Evolutionary conservation across 2,329 filamentous ascomycete species (phyloP), one percentile per base, ranked within the genome.

Genomic region (Penicillium paneum): DNA sequence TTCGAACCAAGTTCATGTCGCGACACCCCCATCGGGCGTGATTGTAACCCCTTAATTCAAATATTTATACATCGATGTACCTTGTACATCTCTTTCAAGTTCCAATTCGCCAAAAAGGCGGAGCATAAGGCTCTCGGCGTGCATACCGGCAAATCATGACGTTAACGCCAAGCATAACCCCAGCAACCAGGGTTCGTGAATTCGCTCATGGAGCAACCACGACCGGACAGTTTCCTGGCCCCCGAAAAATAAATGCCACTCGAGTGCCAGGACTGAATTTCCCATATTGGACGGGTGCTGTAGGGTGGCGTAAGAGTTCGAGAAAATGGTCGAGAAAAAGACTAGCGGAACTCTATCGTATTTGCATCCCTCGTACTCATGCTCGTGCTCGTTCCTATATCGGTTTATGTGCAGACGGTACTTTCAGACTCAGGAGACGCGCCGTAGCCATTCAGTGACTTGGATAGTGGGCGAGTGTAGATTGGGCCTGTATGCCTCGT

Each of bases 391-490:
- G 11, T 43, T 39, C 19, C 28, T 24, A 12, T 12, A 32, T 8
- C 10, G 15, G 19, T n/a, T n/a, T 13, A 13, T 26, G 29, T 26
- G 19, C 5, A 17, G 10, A 21, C 13, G 35, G 21, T 41, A 17
- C 12, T 26, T 26, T 31, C 3, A 10, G 49, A 87, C 86, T 90
- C 86, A 73, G 84, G 82, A 72, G 87, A 86, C 57, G 77, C 82
- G 73, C 81, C 82, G 78, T 88, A 92, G 73, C 89, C 89, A 81
- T 84, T 88, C 72, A 82, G 85, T 75, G 89, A 93, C 64, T 76
- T 81, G 79, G 88, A 91, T 65, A 78, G 86, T 71, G 81, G 83
- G 63, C 74, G 76, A 64, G 77, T 78, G 61, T 63, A 79, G 74
- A 82, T 86, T 55, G 76, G 74, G 59, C 79, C 83, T 65, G 77